Evolutionary conservation across 2,329 filamentous ascomycete genomes (phyloP), one percentile per base, ranked within the genome.

Genomic region (Myriangium duriaei): DNA sequence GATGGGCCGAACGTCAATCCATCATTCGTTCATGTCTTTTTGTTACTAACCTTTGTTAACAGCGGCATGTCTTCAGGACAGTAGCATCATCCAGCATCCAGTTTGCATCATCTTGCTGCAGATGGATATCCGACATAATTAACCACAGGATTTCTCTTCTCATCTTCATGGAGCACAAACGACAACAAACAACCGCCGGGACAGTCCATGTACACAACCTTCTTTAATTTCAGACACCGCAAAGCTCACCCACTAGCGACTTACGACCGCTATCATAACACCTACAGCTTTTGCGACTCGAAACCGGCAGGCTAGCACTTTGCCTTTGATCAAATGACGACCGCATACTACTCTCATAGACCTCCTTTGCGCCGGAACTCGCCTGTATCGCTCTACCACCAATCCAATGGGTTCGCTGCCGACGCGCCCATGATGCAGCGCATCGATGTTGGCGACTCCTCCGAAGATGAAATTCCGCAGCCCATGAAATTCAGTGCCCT

Each of bases 401-500:
- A 61, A 32, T 60, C 60, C 14, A 56, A 63, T 45, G 64, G 63
- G 45, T 66, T 66, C 46, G 55, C 58, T 14, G 56, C 63, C 17
- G 54, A 65, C 43, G 62, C 58, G 45, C 59, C 59, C 12, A 61
- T 61, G 57, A 58, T 65, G 51, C 63, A 65, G 49, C 62, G 61
- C 47, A 65, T 68, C 46, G 55, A 64, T 51, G 63, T 78, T 48
- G 79, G 83, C 50, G 87, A 94, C 55, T 87, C 94, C 54, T 94
- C 84, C 65, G 88, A 95, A 60, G 88, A 95, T 52, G 88, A 95
- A 60, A 83, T 92, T 17, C 81, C 82, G 11, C 80, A 63, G 37
- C 86, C 86, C 51, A 85, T 91, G 74, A 92, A 91, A 63, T 81
- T 95, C 56, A 95, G 86, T 56, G 86, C 87, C 51, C 74, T 91